These are phyloP conservation scores for Botrytis cinerea DNA, from an alignment of 2,329 filamentous ascomycete genomes.

Conservation along the genomic window DNA sequence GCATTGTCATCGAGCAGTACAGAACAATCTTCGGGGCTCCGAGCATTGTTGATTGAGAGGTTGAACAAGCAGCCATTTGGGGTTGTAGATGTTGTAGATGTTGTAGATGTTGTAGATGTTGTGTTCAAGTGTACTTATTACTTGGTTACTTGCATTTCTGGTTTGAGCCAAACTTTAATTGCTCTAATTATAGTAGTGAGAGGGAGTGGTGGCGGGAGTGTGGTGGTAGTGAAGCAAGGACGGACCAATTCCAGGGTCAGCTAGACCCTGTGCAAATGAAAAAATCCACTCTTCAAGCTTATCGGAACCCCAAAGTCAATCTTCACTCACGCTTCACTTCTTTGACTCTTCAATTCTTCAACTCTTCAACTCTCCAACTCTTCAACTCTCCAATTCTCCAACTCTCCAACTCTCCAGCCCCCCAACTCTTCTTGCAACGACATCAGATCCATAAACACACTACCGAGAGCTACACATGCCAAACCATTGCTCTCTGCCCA, in stretches of 20 bases:
- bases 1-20: background rate
- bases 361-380: background rate
- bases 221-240: background rate
- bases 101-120: background rate
- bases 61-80: background rate
- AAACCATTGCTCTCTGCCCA: background rate
- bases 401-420: background rate
- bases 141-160: background rate
- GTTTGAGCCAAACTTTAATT: slow-evolving; percentile 5
- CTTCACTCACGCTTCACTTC: background rate
- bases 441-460: background rate
- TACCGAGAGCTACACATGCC: background rate
- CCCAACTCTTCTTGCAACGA: background rate
- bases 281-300: slow-evolving; percentile 1
- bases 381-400: background rate
- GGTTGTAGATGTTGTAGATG: too few species aligned
- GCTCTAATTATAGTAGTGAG: background rate
- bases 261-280: background rate
- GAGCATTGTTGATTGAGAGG: background rate
- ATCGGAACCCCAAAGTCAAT: background rate
- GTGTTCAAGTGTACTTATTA: background rate
- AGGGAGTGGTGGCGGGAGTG: background rate
- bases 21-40: background rate
- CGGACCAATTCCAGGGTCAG: background rate
- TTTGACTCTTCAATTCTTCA: background rate